A percentile compares a stretch with the other conserved stretches of the same genome.
Conservation (phyloP, 352 stramenopile species). For the Pythium coloratum region DNA sequence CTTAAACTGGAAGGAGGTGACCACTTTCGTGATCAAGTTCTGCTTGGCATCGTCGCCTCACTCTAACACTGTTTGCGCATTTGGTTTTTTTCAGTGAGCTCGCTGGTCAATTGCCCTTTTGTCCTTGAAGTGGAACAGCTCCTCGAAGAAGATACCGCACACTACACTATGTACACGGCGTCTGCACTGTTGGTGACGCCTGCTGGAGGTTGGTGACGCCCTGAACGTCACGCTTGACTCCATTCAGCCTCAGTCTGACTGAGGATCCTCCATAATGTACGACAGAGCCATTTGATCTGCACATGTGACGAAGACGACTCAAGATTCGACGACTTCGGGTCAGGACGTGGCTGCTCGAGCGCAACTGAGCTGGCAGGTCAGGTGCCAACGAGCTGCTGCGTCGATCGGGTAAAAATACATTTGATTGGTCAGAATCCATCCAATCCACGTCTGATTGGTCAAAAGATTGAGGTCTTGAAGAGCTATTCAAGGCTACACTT, state of each 20-base stretch:
- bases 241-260: neutral
- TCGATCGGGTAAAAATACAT: neutral
- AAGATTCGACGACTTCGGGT: neutral
- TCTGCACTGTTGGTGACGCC: too few relatives aligned
- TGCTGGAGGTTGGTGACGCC: neutral
- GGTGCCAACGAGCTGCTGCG: too few relatives aligned
- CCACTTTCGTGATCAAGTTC: constrained; percentile 1
- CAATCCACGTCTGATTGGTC: neutral
- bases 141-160: too few relatives aligned
- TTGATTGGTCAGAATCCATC: constrained; percentile 5
- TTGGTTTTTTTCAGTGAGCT: neutral
- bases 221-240: neutral
- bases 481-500: constrained; percentile 6
- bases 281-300: neutral
- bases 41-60: neutral
- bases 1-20: too few relatives aligned
- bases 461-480: neutral
- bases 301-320: neutral
- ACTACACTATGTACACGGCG: too few relatives aligned
- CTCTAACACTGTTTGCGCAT: neutral
- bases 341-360: neutral
- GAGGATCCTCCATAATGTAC: neutral
- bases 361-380: too few relatives aligned
- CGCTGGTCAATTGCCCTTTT: neutral
- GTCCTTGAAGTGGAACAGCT: neutral